Conservation (phyloP, 345 rosid genomes). For the Luvunga scandens region DNA sequence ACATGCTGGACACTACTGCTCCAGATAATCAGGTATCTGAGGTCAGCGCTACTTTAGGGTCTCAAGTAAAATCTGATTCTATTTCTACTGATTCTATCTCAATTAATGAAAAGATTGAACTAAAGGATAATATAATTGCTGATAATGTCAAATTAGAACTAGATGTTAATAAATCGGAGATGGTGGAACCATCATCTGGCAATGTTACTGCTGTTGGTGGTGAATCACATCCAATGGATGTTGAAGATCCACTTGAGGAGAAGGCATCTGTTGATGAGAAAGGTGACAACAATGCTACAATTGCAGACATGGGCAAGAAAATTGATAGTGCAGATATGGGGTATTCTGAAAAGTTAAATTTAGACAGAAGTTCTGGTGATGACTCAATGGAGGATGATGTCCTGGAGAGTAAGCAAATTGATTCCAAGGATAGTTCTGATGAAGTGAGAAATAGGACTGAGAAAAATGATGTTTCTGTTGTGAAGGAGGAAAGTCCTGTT, state of each 20-base stretch:
- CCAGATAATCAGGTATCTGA: constrained; percentile 93
- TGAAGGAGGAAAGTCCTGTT: constrained; percentile 42
- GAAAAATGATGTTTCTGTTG: constrained; percentile 38
- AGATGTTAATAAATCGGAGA: constrained; percentile 82
- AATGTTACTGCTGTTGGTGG: constrained; percentile 55
- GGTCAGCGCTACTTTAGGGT: constrained; percentile 94
- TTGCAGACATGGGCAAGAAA: constrained; percentile 64
- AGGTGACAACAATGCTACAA: constrained; percentile 59
- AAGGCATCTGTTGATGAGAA: constrained; percentile 60
- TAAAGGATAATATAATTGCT: constrained; percentile 93
- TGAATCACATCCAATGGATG: constrained; percentile 88
- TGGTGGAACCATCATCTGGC: constrained; percentile 76
- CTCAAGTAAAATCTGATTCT: constrained; percentile 98
- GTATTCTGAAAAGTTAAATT: constrained; percentile 83
- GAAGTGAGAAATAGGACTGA: constrained; percentile 52
- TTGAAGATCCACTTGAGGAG: constrained; percentile 72
- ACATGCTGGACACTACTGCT: constrained; percentile 53
- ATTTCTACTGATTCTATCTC: constrained; percentile 98
- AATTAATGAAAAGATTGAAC: constrained; percentile 92
- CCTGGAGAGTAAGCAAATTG: constrained; percentile 68
- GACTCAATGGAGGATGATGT: constrained; percentile 95
- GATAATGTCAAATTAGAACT: constrained; percentile 96
- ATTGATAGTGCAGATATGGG: constrained; percentile 64
- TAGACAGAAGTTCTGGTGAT: constrained; percentile 97
- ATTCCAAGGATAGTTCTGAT: constrained; percentile 57